phyloP scores from a whole-genome alignment of 805 yeast species.

The Metschnikowia amazonensis region DNA sequence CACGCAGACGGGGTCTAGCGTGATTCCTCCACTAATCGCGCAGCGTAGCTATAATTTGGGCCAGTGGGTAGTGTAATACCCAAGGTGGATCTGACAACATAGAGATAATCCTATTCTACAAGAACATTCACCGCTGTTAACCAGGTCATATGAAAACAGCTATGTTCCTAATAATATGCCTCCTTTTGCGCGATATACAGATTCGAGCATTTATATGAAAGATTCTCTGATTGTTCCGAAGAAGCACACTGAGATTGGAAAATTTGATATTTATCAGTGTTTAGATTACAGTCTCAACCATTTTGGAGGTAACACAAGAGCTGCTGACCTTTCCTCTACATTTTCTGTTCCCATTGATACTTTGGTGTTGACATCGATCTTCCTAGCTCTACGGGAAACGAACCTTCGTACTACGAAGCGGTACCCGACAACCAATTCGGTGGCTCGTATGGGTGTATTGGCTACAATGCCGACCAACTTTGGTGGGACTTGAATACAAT shows the following conservation, averaged over 20 bases:
- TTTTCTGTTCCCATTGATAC: constrained; percentile 31
- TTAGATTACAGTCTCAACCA: constrained; percentile 4
- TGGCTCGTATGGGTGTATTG: constrained; percentile 6
- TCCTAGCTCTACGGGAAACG: constrained; percentile 32
- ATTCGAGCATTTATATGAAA: constrained; percentile 23
- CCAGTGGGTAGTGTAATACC: no score
- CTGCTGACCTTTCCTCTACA: constrained; percentile 23
- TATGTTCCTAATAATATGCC: constrained; percentile 32
- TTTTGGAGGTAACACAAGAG: not conserved
- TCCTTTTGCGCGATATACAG: constrained; percentile 37
- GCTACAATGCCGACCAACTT: constrained; percentile 2
- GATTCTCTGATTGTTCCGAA: constrained; percentile 28
- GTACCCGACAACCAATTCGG: constrained; percentile 8
- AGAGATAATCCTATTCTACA: constrained; percentile 23
- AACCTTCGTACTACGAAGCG: constrained; percentile 21
- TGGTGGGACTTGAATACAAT: not conserved
- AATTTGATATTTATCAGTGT: constrained; percentile 35
- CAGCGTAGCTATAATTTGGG: no score
- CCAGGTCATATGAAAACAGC: constrained; percentile 7
- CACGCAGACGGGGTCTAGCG: no score
- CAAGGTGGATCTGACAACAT: no score
- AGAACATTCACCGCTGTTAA: constrained; percentile 13
- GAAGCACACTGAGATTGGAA: constrained; percentile 33
- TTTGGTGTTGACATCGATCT: constrained; percentile 29
- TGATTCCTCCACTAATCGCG: no score